Percentiles rank a stretch among this genome's conserved stretches.
Conservation (phyloP, 108 stramenopile genomes). For the Hondaea fermentalgiana region DNA sequence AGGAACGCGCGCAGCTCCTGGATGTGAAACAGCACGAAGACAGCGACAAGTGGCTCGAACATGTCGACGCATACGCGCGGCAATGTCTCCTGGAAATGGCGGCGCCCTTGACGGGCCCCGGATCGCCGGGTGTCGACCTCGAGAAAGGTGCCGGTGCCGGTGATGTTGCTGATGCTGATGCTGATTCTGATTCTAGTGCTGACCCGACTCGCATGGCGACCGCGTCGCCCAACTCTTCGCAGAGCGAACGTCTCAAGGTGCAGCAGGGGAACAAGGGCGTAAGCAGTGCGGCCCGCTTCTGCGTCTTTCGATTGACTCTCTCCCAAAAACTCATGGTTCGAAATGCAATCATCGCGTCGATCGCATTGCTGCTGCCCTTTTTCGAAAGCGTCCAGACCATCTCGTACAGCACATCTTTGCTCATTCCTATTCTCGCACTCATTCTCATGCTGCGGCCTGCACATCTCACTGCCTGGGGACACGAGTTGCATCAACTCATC, state of each 20-base stretch:
- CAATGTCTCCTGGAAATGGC: neutral
- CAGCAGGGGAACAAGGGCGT: neutral
- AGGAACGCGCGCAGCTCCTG: neutral
- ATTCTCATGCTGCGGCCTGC: neutral
- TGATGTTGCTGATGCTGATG: neutral
- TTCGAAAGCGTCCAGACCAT: neutral
- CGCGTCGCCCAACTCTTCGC: too few relatives aligned
- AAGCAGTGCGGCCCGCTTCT: neutral
- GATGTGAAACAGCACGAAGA: neutral
- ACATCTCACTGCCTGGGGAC: neutral
- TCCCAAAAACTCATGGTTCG: neutral
- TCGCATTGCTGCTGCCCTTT: neutral
- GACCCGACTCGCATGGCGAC: too few relatives aligned
- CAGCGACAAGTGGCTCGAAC: neutral
- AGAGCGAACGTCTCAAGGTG: too few relatives aligned
- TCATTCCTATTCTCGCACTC: neutral
- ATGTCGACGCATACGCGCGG: neutral
- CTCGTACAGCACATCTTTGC: neutral
- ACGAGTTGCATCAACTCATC: neutral
- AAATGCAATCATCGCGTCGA: neutral
- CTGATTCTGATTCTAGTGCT: too few relatives aligned
- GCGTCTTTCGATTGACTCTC: neutral
- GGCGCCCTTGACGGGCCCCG: neutral
- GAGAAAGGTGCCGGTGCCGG: neutral
- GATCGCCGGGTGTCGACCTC: neutral